phyloP scores from a whole-genome alignment of 148 eudicot genomes.

The Dianthus caryophyllus region DNA sequence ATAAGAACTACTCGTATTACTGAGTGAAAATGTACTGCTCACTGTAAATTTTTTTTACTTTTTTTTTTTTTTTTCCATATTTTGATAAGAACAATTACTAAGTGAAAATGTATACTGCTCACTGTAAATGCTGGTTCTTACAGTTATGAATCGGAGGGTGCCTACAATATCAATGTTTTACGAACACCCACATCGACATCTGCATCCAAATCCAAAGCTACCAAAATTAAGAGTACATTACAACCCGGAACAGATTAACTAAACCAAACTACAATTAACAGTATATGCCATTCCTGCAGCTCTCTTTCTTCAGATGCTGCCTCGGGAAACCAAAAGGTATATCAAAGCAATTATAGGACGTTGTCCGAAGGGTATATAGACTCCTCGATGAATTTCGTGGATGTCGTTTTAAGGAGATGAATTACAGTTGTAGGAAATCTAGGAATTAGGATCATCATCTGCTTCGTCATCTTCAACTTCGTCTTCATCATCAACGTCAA shows the following conservation, averaged over 20 bases:
- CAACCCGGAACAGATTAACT: neutral
- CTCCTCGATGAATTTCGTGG: conserved; percentile 11
- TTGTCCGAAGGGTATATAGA: neutral
- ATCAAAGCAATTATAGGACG: neutral
- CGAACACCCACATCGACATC: neutral
- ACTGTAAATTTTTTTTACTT: no score
- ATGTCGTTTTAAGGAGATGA: conserved; percentile 50
- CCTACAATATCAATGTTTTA: neutral
- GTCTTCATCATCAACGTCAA: conserved; percentile 64
- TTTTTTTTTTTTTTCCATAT: no score
- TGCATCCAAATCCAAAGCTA: conserved; percentile 8
- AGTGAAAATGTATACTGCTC: neutral
- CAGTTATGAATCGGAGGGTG: conserved; percentile 6
- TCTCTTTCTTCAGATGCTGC: neutral
- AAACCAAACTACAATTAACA: neutral
- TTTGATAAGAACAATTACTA: no score
- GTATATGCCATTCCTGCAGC: neutral
- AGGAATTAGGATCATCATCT: conserved; percentile 3
- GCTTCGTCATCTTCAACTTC: conserved; percentile 67
- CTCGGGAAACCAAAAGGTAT: neutral
- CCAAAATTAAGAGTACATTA: neutral
- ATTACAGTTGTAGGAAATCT: conserved; percentile 25
- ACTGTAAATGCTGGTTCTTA: neutral
- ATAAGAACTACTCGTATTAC: no score
- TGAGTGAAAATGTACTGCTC: no score